These are phyloP conservation scores for Perilla frutescens DNA, from an alignment of 257 asterid genomes.

Conservation along the genomic window DNA sequence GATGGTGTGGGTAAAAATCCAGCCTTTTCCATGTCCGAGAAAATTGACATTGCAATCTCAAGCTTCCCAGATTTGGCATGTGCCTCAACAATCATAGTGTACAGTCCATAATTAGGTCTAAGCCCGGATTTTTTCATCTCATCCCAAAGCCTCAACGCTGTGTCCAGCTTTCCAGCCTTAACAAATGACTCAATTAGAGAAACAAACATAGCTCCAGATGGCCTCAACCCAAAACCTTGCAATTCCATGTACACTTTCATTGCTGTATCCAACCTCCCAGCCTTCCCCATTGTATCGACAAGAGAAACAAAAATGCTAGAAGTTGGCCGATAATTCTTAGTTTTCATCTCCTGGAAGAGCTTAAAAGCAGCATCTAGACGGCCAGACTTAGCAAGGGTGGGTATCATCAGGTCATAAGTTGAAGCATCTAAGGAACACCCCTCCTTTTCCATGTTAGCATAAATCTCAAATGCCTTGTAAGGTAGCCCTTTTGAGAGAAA, in stretches of 20 bases:
- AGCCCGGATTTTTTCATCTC: constrained; percentile 94
- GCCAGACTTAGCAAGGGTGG: constrained; percentile 89
- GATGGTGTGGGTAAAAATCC: constrained; percentile 97
- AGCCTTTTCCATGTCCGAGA: constrained; percentile 91
- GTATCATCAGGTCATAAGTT: constrained; percentile 89
- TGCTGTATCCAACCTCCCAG: constrained; percentile 86
- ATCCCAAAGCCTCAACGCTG: constrained; percentile 82
- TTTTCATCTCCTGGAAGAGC: constrained; percentile 64
- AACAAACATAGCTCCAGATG: constrained; percentile 85
- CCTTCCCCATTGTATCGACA: constrained; percentile 76
- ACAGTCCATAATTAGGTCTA: constrained; percentile 90
- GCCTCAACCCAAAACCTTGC: constrained; percentile 85
- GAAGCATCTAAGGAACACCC: constrained; percentile 76
- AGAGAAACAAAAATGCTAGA: constrained; percentile 54
- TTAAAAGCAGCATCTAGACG: constrained; percentile 79
- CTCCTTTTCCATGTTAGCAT: constrained; percentile 66
- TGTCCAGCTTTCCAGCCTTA: constrained; percentile 89
- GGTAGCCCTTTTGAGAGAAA: constrained; percentile 85
- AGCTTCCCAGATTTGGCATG: constrained; percentile 98
- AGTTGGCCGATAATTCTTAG: constrained; percentile 51
- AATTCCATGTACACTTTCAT: constrained; percentile 86
- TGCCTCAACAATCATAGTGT: constrained; percentile 88
- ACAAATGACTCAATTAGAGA: constrained; percentile 87
- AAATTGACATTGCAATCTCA: constrained; percentile 85
- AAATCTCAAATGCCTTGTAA: constrained; percentile 92